phyloP scores from a whole-genome alignment of 148 eudicot species.

The Nepenthes gracilis region DNA sequence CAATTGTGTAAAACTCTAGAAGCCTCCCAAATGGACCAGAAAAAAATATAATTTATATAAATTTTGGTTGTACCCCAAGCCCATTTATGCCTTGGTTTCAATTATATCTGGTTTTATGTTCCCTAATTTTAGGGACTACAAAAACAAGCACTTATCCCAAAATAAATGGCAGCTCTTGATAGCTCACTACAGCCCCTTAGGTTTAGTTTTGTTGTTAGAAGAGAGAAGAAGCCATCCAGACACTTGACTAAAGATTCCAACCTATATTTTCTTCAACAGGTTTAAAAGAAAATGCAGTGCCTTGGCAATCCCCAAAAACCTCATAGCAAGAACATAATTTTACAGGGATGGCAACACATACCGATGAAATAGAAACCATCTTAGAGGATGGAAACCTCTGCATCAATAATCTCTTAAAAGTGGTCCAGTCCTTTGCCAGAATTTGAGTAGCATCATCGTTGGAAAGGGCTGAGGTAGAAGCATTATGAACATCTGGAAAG shows the following conservation, averaged over 20 bases:
- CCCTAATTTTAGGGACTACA: too few species aligned
- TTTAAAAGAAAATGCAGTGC: neutral
- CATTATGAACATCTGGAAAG: constrained; percentile 12
- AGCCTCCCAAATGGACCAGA: too few species aligned
- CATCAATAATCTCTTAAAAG: constrained; percentile 48
- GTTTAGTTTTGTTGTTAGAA: too few species aligned
- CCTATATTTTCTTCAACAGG: neutral
- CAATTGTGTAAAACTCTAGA: too few species aligned
- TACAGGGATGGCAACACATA: constrained; percentile 15
- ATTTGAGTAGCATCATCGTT: constrained; percentile 13
- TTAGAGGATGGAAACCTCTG: constrained; percentile 56
- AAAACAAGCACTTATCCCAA: too few species aligned
- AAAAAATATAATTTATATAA: too few species aligned
- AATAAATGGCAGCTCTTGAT: too few species aligned
- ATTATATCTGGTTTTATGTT: too few species aligned
- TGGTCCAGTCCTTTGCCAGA: constrained; percentile 42
- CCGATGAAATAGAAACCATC: constrained; percentile 40
- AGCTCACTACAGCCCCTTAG: too few species aligned
- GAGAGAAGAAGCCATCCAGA: neutral
- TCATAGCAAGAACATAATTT: neutral
- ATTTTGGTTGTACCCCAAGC: too few species aligned
- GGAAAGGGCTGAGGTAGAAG: constrained; percentile 6
- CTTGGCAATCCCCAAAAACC: neutral
- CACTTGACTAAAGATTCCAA: neutral
- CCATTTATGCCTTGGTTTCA: too few species aligned